Evolutionary conservation across 176 grass and related monocot genomes (phyloP).

Genomic region (Bromus sterilis): DNA sequence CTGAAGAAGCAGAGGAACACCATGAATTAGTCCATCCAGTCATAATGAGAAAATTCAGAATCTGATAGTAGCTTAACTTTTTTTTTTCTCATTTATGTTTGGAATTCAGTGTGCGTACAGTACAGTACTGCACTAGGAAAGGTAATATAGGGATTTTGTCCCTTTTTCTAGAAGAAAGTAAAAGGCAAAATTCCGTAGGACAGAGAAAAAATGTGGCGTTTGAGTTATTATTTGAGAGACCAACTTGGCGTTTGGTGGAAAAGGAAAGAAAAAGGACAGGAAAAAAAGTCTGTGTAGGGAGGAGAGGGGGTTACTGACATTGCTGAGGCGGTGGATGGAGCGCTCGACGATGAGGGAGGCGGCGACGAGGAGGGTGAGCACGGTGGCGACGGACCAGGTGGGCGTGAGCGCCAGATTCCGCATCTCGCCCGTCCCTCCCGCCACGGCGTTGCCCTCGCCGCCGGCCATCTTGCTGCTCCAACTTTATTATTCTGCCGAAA

Average conservation of each 20-base stretch:
- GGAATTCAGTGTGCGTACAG: not conserved
- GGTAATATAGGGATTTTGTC: not conserved
- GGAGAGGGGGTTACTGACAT: conserved; percentile 31
- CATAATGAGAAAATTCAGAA: not conserved
- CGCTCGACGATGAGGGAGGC: conserved; percentile 87
- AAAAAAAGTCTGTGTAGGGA: not conserved
- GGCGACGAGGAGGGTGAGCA: conserved; percentile 83
- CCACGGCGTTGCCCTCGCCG: not conserved
- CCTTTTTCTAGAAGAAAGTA: not conserved
- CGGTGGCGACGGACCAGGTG: conserved; percentile 94
- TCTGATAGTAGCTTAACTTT: no score
- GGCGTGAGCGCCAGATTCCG: conserved; percentile 86
- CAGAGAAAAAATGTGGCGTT: not conserved
- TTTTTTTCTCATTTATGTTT: not conserved
- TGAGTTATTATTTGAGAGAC: not conserved
- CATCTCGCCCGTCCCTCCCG: conserved; percentile 27
- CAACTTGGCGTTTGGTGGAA: not conserved
- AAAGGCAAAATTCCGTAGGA: not conserved
- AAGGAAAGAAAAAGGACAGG: not conserved
- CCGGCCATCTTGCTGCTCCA: conserved; percentile 30
- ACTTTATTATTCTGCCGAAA: not conserved
- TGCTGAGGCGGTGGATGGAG: conserved; percentile 85
- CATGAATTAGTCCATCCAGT: not conserved
- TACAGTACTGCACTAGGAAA: not conserved
- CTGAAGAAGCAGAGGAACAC: conserved; percentile 26